These are phyloP conservation scores for Pichia cabralensis DNA, from an alignment of 805 yeast genomes.

Conservation along the genomic window DNA sequence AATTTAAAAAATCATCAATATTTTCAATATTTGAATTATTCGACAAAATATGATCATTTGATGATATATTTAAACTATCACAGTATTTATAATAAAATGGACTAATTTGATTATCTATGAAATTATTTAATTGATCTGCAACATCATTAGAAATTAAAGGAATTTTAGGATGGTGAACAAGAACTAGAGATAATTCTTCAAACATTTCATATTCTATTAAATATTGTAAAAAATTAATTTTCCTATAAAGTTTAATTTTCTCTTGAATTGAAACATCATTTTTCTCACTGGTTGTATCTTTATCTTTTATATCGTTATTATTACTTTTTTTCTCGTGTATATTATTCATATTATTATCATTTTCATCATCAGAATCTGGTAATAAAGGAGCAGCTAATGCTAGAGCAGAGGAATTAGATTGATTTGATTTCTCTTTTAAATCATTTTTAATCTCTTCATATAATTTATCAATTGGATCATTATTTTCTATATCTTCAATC, in stretches of 20 bases:
- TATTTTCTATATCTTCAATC: conserved; percentile 16
- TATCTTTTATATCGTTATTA: conserved; percentile 5
- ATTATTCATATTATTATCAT: conserved; percentile 4
- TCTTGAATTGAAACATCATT: conserved; percentile 10
- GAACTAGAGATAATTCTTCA: conserved; percentile 48
- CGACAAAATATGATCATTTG: too few relatives aligned
- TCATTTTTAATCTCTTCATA: conserved; percentile 37
- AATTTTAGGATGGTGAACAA: conserved; percentile 53
- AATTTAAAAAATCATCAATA: conserved; percentile 34
- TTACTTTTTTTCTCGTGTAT: not conserved
- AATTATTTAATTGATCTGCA: conserved; percentile 35
- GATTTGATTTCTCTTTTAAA: conserved; percentile 44
- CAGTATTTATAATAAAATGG: conserved; percentile 33
- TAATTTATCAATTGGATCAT: conserved; percentile 30
- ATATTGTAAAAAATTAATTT: conserved; percentile 39
- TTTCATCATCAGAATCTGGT: conserved; percentile 52
- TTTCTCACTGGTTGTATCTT: too few relatives aligned
- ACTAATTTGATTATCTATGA: conserved; percentile 37
- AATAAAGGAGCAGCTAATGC: conserved; percentile 81
- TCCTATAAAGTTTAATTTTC: conserved; percentile 21
- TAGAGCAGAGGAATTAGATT: conserved; percentile 65
- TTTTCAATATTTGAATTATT: conserved; percentile 31
- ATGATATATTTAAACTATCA: conserved; percentile 7
- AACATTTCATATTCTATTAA: conserved; percentile 52
- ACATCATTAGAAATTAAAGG: conserved; percentile 43